Percentiles rank a stretch among this genome's conserved stretches.
These are phyloP conservation scores for Talaromyces ruber DNA, from an alignment of 495 filamentous ascomycete species.

Conservation along the genomic window DNA sequence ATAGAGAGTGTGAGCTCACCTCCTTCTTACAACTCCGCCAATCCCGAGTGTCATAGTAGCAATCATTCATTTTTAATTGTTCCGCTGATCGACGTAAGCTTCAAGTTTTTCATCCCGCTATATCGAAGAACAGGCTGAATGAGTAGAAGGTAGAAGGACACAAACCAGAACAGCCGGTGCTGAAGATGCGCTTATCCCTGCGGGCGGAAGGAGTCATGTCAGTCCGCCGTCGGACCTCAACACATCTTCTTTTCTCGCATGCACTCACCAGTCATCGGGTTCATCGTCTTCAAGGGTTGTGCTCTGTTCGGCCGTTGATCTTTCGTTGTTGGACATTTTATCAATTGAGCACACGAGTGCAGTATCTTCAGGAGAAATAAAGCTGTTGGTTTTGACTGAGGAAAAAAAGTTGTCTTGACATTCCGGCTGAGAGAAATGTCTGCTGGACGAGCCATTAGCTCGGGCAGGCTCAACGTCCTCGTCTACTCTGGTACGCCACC, in stretches of 20 bases:
- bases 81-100: constrained; percentile 50
- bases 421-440: background rate
- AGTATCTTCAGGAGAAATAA: background rate
- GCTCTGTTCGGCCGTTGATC: constrained; percentile 22
- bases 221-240: constrained; percentile 12
- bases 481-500: constrained; percentile 66
- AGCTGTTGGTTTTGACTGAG: background rate
- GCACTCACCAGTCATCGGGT: constrained; percentile 82
- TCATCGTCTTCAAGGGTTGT: constrained; percentile 66
- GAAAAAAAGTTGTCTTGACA: background rate
- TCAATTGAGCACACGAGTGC: background rate
- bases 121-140: background rate
- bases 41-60: constrained; percentile 93
- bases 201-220: constrained; percentile 4
- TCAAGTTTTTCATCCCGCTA: background rate
- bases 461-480: constrained; percentile 59
- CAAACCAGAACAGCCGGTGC: constrained; percentile 86
- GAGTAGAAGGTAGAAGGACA: background rate
- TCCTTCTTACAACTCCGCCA: constrained; percentile 86
- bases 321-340: constrained; percentile 33
- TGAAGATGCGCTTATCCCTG: constrained; percentile 96
- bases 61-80: constrained; percentile 86
- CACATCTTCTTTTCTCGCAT: background rate
- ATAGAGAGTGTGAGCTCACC: constrained; percentile 44
- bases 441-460: background rate